These are phyloP conservation scores for Streptanthus diversifolius DNA, from an alignment of 345 rosid species.

Conservation along the genomic window DNA sequence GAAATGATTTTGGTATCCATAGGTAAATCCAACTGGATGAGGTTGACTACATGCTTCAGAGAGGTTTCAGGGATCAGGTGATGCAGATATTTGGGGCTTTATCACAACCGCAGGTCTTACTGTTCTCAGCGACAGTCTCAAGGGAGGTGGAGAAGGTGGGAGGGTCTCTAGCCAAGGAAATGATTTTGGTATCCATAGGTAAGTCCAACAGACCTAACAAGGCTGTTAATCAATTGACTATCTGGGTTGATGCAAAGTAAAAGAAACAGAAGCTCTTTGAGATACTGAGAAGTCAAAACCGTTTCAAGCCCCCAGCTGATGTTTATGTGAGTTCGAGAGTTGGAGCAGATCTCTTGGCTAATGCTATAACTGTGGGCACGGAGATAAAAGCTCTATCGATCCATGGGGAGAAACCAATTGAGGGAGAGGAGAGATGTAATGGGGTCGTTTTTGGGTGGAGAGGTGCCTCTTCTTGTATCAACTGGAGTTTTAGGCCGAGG, in stretches of 20 bases:
- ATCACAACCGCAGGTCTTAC: conserved; percentile 69
- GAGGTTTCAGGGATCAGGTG: conserved; percentile 84
- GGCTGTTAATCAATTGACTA: conserved; percentile 73
- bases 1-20: conserved; percentile 46
- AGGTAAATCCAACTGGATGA: conserved; percentile 76
- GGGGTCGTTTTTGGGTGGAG: conserved; percentile 66
- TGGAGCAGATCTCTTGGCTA: conserved; percentile 88
- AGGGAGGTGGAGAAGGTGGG: conserved; percentile 69
- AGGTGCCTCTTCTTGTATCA: conserved; percentile 70
- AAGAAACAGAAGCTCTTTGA: conserved; percentile 96
- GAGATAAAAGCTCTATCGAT: conserved; percentile 76
- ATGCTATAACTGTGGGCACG: conserved; percentile 63
- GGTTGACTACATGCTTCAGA: conserved; percentile 93
- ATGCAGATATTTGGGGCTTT: conserved; percentile 80
- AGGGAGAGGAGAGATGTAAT: conserved; percentile 80
- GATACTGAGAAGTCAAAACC: conserved; percentile 66
- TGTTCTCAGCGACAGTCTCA: conserved; percentile 81
- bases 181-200: conserved; percentile 52
- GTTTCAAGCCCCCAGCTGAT: conserved; percentile 70
- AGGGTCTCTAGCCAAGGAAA: conserved; percentile 45
- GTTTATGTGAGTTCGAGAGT: conserved; percentile 79
- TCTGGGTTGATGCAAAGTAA: conserved; percentile 89
- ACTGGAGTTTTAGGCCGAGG: conserved; percentile 87
- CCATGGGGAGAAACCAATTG: conserved; percentile 92
- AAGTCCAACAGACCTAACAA: conserved; percentile 57